phyloP scores from a whole-genome alignment of 257 asterid genomes.

The Cinchona pubescens region DNA sequence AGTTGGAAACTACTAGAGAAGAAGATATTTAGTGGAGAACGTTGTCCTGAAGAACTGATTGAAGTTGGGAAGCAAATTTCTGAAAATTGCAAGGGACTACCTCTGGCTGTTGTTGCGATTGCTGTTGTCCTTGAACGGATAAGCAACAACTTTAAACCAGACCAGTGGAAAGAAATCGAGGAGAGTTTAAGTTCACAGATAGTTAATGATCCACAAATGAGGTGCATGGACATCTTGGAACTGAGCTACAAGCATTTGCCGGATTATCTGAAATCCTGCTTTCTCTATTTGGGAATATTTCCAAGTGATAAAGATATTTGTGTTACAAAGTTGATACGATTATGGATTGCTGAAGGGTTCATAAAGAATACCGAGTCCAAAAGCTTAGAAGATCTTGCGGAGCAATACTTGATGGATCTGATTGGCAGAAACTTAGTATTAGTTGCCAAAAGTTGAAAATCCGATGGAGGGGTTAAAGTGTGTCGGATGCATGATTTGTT shows the following conservation, averaged over 20 bases:
- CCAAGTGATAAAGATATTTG: background rate
- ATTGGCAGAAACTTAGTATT: slow-evolving; percentile 12
- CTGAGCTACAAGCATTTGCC: slow-evolving; percentile 19
- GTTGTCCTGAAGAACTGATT: background rate
- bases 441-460: background rate
- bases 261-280: background rate
- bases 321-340: background rate
- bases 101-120: slow-evolving; percentile 7
- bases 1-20: slow-evolving; percentile 3
- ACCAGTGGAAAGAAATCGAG: background rate
- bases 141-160: background rate
- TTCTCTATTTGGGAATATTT: slow-evolving; percentile 14
- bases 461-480: background rate
- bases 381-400: background rate
- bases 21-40: background rate
- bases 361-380: background rate
- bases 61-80: slow-evolving; percentile 1
- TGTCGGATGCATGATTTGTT: slow-evolving; percentile 22
- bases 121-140: background rate
- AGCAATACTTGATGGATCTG: slow-evolving; percentile 1
- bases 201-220: background rate
- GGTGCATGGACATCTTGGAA: background rate
- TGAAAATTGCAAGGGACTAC: slow-evolving; percentile 5
- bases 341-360: slow-evolving; percentile 21
- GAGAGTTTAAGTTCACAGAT: background rate